phyloP scores from a whole-genome alignment of 1,139 yeast species.

The Scheffersomyces cryptocercus region DNA sequence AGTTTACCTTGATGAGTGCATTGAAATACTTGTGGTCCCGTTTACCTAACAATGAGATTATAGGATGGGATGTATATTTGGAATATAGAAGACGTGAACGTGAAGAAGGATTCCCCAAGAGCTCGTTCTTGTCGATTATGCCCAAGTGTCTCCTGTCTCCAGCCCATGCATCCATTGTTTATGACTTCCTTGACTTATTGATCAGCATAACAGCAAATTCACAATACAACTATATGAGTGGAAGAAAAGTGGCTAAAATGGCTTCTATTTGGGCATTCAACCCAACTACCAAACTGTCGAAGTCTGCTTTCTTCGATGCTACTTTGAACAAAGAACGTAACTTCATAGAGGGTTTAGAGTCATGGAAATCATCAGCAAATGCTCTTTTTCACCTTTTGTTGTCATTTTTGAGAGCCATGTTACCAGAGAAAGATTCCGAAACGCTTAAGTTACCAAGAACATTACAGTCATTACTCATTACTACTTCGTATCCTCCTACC shows the following conservation, averaged over 20 bases:
- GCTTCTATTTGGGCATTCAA: constrained; percentile 91
- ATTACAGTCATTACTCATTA: constrained; percentile 60
- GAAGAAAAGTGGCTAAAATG: constrained; percentile 77
- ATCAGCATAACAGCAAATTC: constrained; percentile 84
- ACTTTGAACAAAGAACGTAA: constrained; percentile 37
- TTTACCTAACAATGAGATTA: constrained; percentile 73
- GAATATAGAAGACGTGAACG: constrained; percentile 68
- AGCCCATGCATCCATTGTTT: constrained; percentile 86
- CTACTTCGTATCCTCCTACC: constrained; percentile 65
- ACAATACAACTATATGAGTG: constrained; percentile 74
- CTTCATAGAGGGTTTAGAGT: constrained; percentile 71
- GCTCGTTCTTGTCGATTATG: constrained; percentile 77
- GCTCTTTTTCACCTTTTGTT: constrained; percentile 81
- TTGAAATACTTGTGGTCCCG: constrained; percentile 87
- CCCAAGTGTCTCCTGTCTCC: constrained; percentile 82
- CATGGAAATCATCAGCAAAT: constrained; percentile 81
- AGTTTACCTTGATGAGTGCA: constrained; percentile 68
- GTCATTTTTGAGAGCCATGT: constrained; percentile 78
- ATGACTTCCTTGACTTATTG: constrained; percentile 79
- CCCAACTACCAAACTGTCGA: constrained; percentile 18
- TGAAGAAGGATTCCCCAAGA: constrained; percentile 63
- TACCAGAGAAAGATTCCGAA: constrained; percentile 62
- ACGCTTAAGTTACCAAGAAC: constrained; percentile 63
- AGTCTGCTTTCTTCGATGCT: constrained; percentile 44
- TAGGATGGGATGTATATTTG: constrained; percentile 84